These are phyloP conservation scores for Diaporthe australafricana DNA, from an alignment of 2,329 filamentous ascomycete genomes.

Conservation along the genomic window DNA sequence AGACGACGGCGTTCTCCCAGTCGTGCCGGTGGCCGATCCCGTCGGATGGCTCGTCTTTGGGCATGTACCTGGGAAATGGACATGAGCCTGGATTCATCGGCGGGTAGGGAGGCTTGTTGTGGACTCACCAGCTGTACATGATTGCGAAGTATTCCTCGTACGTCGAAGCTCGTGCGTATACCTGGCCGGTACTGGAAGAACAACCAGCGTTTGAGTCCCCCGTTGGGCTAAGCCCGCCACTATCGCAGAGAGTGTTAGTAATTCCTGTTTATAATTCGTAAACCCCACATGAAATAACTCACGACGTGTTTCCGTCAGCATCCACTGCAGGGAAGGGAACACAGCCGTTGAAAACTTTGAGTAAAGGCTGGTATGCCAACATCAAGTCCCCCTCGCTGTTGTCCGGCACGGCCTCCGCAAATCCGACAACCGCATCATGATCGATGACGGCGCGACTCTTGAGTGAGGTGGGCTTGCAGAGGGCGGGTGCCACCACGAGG, in stretches of 20 bases:
- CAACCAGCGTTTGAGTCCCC: slow-evolving; percentile 47
- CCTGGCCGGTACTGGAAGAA: slow-evolving; percentile 49
- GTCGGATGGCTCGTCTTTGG: slow-evolving; percentile 54
- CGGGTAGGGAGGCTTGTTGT: neutral
- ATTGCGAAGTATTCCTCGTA: slow-evolving; percentile 48
- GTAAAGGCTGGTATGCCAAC: slow-evolving; percentile 65
- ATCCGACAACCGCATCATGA: slow-evolving; percentile 59
- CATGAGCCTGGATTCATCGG: neutral
- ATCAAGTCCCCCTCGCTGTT: slow-evolving; percentile 59
- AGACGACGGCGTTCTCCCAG: slow-evolving; percentile 52
- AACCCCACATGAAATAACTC: slow-evolving; percentile 36
- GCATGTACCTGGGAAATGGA: slow-evolving; percentile 51
- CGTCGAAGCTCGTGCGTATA: slow-evolving; percentile 49
- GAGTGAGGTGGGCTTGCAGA: slow-evolving; percentile 7
- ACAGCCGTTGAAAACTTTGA: slow-evolving; percentile 68
- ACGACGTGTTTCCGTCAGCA: slow-evolving; percentile 67
- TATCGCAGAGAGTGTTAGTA: slow-evolving; percentile 24
- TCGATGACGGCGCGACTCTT: slow-evolving; percentile 43
- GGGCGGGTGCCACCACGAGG: neutral
- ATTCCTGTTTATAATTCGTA: too few species aligned
- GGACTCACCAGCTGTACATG: slow-evolving; percentile 51
- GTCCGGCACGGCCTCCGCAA: slow-evolving; percentile 63
- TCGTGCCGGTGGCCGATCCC: slow-evolving; percentile 53
- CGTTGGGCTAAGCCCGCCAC: slow-evolving; percentile 49
- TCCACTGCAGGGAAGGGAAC: slow-evolving; percentile 73